A percentile compares a stretch with the other conserved stretches of the same genome.
Evolutionary conservation across 257 asterid species (phyloP).

Genomic region (Solanum medicagineum): DNA sequence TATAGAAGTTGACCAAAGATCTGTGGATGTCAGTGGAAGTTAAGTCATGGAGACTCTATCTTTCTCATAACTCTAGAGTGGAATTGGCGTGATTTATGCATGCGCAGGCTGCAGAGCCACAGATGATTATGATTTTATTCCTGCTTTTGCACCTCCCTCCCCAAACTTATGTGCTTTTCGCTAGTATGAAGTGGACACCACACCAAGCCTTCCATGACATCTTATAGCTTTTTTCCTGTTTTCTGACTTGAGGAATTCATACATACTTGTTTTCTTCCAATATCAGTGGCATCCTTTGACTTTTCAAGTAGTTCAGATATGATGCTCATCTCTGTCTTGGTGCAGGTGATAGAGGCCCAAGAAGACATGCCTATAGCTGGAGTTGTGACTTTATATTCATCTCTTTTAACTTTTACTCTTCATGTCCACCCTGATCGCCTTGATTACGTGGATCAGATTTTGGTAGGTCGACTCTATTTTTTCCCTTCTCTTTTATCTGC

Average conservation of each 20-base stretch:
- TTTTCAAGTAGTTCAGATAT: not conserved
- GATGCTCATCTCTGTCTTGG: slow-evolving; percentile 2
- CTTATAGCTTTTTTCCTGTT: not conserved
- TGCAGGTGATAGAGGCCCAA: slow-evolving; percentile 99
- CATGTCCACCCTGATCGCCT: slow-evolving; percentile 96
- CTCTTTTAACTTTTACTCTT: slow-evolving; percentile 89
- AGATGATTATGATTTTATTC: not conserved
- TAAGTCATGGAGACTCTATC: not conserved
- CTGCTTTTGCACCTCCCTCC: not conserved
- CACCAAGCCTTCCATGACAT: not conserved
- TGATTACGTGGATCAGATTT: slow-evolving; percentile 90
- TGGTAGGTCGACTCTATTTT: slow-evolving; percentile 34
- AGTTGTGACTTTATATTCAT: slow-evolving; percentile 80
- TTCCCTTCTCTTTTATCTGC: not conserved
- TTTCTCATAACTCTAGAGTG: not conserved
- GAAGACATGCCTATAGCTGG: slow-evolving; percentile 78
- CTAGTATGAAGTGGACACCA: not conserved
- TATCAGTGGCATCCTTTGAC: not conserved
- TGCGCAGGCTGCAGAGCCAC: not conserved
- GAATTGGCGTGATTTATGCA: not conserved
- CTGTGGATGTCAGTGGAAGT: not conserved
- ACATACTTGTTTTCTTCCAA: not conserved
- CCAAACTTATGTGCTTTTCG: not conserved
- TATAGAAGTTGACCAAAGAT: not conserved
- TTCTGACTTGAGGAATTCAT: not conserved